Base-by-base conservation (phyloP, 2,329 filamentous ascomycete species). In the Rasamsonia emersonii region DNA sequence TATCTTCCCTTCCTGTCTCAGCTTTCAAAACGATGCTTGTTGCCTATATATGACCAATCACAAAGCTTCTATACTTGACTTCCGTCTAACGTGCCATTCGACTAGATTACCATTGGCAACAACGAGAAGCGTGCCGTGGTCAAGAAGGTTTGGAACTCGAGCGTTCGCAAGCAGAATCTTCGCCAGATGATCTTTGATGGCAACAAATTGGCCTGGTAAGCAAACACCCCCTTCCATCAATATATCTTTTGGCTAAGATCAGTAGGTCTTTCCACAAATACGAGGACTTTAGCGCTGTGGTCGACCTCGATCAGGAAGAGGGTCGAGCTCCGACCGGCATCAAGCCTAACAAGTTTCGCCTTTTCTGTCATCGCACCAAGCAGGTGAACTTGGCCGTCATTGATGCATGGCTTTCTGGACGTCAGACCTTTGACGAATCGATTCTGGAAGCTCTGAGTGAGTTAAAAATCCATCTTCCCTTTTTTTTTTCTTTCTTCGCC, bases 191-290 rank as follows among this genome's bases (percentile, higher is more conserved):
- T 95, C 35, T 86, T 77, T 46, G 86, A 96, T 61, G 84, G 85
- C 17, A 79, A 80, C 49, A 85, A 81, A 56, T 70, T 98, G 28
- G 88, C 86, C 10, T 98, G 91, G 89, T 82, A 64, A 47, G 64
- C 37, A 15, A 14, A 17, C 4, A 30, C 7, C 30, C 27, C 19
- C 39, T 50, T 29, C 52, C 24, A 27, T 10, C 11, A 10, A 5
- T 2, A 25, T 59, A 53, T 56, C 65, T 61, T 8, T 61, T 59
- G 16, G 37, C 39, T 51, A 35, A 51, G 14, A 9, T 4, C 27
- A 8, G 18, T 31, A 65, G 61, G 61, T 63, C 62, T 3, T 40
- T 53, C 4, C 50, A 40, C 7, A 41, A 53, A 9, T 50, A 61
- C 18, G 32, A 45, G 7, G 37, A 65, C 2, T 72, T 77, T 33